Percentiles rank a stretch among this genome's conserved stretches.
Evolutionary conservation across 306 rosid genomes (phyloP).

Genomic region (Phaseolus lunatus): DNA sequence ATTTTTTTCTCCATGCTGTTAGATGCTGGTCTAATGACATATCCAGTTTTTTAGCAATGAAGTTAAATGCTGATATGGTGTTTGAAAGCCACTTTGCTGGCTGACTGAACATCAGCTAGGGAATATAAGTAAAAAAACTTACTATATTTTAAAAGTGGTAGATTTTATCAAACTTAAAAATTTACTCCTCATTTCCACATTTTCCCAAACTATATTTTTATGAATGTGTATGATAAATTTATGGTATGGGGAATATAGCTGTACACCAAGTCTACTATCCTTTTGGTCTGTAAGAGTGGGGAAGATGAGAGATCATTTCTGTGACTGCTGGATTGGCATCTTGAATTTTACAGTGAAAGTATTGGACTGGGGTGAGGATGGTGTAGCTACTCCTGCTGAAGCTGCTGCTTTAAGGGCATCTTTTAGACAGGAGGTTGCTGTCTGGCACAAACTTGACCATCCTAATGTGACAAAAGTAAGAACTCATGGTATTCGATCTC

Average conservation of each 20-base stretch:
- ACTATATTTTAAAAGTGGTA: not conserved
- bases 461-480: slow-evolving; percentile 89
- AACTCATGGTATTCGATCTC: slow-evolving; percentile 40
- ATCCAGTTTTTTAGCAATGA: not conserved
- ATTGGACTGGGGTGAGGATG: slow-evolving; percentile 99
- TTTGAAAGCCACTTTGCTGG: not conserved
- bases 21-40: not conserved
- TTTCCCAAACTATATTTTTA: not conserved
- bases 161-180: not conserved
- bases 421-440: slow-evolving; percentile 97
- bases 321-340: slow-evolving; percentile 39
- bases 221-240: not conserved
- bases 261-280: not conserved
- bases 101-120: not conserved
- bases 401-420: slow-evolving; percentile 84
- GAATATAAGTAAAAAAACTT: slow-evolving; percentile 8
- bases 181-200: not conserved
- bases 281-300: slow-evolving; percentile 14
- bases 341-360: slow-evolving; percentile 76
- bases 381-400: slow-evolving; percentile 73
- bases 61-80: slow-evolving; percentile 7
- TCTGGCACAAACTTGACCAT: slow-evolving; percentile 97
- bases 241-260: not conserved
- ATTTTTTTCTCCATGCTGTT: not conserved
- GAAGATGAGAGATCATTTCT: slow-evolving; percentile 26